Conservation (phyloP, 2,329 filamentous ascomycete species). For the Teratosphaeria destructans region DNA sequence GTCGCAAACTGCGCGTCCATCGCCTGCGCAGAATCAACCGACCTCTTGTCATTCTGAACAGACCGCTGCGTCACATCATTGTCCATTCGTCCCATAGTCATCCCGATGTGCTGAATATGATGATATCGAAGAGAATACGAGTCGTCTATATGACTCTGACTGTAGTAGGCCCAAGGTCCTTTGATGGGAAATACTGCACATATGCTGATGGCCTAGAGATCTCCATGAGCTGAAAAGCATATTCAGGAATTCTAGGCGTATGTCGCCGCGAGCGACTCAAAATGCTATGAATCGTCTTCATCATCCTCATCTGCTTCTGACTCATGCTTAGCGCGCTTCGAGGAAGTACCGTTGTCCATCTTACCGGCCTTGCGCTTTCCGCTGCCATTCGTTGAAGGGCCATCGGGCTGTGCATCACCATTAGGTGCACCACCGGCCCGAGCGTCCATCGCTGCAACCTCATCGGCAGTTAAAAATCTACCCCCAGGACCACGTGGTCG, state of each 20-base stretch:
- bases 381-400: constrained; percentile 17
- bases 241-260: not conserved
- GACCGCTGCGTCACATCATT: constrained; percentile 8
- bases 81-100: not conserved
- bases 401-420: not conserved
- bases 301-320: constrained; percentile 31
- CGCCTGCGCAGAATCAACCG: not conserved
- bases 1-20: not conserved
- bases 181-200: not conserved
- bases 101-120: not conserved
- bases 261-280: not conserved
- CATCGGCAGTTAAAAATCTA: constrained; percentile 90
- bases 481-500: constrained; percentile 87
- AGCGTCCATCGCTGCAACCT: constrained; percentile 75
- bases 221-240: not conserved
- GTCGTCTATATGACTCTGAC: not conserved
- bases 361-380: constrained; percentile 41
- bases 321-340: constrained; percentile 19
- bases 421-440: not conserved
- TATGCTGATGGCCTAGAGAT: not conserved
- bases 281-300: constrained; percentile 19
- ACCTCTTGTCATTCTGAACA: not conserved
- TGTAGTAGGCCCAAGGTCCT: not conserved
- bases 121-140: not conserved
- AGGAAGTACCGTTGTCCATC: constrained; percentile 17